These are phyloP conservation scores for Leptodermis oblonga DNA, from an alignment of 257 asterid species.

Conservation along the genomic window DNA sequence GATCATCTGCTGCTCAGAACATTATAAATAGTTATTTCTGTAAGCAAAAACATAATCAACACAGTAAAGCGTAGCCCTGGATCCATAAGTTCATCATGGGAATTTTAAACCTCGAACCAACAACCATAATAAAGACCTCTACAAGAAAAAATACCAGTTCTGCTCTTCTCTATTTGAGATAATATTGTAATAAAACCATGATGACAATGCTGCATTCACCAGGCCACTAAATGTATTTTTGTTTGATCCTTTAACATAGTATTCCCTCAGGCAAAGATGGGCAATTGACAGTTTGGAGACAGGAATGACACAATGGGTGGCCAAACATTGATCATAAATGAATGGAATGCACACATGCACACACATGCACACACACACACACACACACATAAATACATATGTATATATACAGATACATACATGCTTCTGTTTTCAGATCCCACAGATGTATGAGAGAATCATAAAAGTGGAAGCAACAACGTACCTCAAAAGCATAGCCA, in stretches of 20 bases:
- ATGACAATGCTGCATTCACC: background rate
- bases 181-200: background rate
- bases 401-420: too few species aligned
- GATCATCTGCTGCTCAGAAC: background rate
- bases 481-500: conserved; percentile 87
- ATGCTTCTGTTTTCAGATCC: background rate
- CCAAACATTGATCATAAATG: background rate
- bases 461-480: background rate
- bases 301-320: background rate
- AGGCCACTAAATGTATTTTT: background rate
- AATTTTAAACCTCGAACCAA: background rate
- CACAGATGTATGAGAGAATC: background rate
- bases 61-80: background rate
- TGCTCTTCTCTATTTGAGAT: background rate
- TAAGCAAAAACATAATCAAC: background rate
- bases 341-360: too few species aligned
- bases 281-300: too few species aligned
- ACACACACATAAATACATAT: too few species aligned
- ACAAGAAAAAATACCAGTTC: background rate
- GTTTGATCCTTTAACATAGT: background rate
- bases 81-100: background rate
- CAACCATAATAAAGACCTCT: background rate
- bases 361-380: too few species aligned
- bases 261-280: too few species aligned
- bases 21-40: background rate